Base-by-base conservation (phyloP, 2,329 filamentous ascomycete genomes). In the Aotearoamyces nothofagi region DNA sequence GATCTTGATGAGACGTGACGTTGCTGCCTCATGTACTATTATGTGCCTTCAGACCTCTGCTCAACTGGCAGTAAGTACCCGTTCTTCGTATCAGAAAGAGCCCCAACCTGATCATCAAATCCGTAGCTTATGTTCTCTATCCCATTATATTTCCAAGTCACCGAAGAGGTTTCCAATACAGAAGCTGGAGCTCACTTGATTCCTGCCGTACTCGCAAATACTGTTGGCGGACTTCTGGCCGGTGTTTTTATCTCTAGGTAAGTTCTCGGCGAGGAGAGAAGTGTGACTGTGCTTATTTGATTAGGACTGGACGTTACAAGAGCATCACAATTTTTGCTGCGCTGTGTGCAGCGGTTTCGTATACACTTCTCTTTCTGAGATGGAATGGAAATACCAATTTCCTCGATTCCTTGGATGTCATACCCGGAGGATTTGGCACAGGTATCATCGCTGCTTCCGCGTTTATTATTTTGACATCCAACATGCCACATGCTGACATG, bases 111-210 rank as follows among this genome's bases (percentile, higher is more conserved):
- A 16, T n/a, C 19, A 12, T 9, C 14, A n/a, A n/a, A n/a, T n/a
- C 27, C 8, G 24, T 34, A 60, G 51, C 57, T 73, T 44, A 72
- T 79, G 66, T 74, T 71, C 30, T 62, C 64, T 0, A 63, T 80
- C 0, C 77, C 77, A 0, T 49, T 81, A 0, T 81, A 81, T 50
- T 82, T 81, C 37, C 69, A 78, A 33, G 63, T 76, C 1, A 74
- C 73, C 0, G 53, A 63, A 4, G 53, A 58, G 1, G 62, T 61
- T 3, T 69, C 66, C 1, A 69, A 65, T 24, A 70, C 73, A 0
- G 51, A 56, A 2, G 71, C 75, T 0, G 64, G 64, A 0, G 50
- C 65, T 0, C 70, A 79, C 39, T 54, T 83, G 0, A 60, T 81
- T 22, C 77, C 77, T 0, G 69, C 76, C 0, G 73, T 82, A 0